Evolutionary conservation across 225 moss, liverwort and hornwort genomes (phyloP).

Genomic region (Bryoerythrophyllum caledonicum): DNA sequence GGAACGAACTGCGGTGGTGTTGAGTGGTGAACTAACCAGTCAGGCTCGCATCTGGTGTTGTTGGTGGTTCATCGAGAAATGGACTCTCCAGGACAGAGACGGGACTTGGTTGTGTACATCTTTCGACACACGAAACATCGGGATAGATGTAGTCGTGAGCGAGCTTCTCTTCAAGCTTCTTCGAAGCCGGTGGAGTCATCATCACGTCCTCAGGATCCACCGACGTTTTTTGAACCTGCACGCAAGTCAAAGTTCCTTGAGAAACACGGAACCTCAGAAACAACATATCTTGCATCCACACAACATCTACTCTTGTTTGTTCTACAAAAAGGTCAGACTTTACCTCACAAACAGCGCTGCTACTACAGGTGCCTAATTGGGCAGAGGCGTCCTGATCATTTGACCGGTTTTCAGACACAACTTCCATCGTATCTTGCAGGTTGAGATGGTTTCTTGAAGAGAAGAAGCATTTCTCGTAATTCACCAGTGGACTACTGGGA

Average conservation of each 20-base stretch:
- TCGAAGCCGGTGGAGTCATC: slow-evolving; percentile 45
- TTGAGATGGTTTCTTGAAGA: slow-evolving; percentile 27
- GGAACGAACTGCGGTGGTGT: background rate
- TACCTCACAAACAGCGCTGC: slow-evolving; percentile 30
- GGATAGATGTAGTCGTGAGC: slow-evolving; percentile 21
- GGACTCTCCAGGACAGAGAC: slow-evolving; percentile 66
- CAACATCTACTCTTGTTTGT: too few species aligned
- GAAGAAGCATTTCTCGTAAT: slow-evolving; percentile 44
- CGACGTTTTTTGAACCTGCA: slow-evolving; percentile 40
- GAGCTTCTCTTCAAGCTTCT: slow-evolving; percentile 46
- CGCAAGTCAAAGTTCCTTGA: background rate
- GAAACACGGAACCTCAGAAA: too few species aligned
- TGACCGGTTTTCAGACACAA: slow-evolving; percentile 31
- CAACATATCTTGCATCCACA: too few species aligned
- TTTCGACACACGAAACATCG: slow-evolving; percentile 41
- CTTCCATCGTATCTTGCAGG: slow-evolving; percentile 44
- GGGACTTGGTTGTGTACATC: slow-evolving; percentile 66
- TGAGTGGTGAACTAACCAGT: slow-evolving; percentile 34
- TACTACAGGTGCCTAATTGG: slow-evolving; percentile 28
- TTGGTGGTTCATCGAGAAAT: slow-evolving; percentile 69
- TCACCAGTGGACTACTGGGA: slow-evolving; percentile 40
- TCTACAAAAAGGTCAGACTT: background rate
- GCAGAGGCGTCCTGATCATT: slow-evolving; percentile 27
- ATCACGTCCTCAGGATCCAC: slow-evolving; percentile 57
- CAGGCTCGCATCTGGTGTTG: slow-evolving; percentile 60